Evolutionary conservation across 2,329 filamentous ascomycete genomes (phyloP).

Genomic region (Pestalotiopsis sp.): DNA sequence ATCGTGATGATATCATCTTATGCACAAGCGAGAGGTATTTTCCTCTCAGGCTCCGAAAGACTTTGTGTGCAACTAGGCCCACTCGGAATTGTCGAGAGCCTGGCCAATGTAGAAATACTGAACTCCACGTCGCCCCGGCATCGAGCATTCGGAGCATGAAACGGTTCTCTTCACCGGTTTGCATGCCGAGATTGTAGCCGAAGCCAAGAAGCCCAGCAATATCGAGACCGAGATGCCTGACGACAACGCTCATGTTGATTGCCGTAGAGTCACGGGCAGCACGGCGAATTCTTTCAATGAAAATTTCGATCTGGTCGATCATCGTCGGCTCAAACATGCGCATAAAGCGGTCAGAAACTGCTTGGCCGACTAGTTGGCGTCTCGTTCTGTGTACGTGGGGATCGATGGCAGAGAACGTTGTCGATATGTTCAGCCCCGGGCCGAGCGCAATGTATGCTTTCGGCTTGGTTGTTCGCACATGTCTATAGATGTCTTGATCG

Average conservation of each 20-base stretch:
- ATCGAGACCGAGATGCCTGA: constrained; percentile 18
- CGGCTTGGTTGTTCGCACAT: constrained; percentile 18
- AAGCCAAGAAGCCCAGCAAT: constrained; percentile 19
- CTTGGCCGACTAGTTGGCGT: constrained; percentile 17
- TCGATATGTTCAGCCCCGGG: constrained; percentile 8
- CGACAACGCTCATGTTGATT: constrained; percentile 15
- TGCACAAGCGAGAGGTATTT: constrained; percentile 2
- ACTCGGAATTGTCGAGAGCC: not conserved
- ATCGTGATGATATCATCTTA: constrained; percentile 11
- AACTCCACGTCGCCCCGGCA: constrained; percentile 13
- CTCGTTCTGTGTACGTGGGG: constrained; percentile 16
- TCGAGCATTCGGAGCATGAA: constrained; percentile 16
- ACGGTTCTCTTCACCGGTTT: constrained; percentile 17
- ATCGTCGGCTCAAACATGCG: constrained; percentile 21
- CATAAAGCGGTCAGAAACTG: constrained; percentile 18
- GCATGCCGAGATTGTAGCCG: constrained; percentile 16
- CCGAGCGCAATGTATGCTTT: not conserved
- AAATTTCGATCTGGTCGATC: constrained; percentile 18
- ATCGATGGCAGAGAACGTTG: constrained; percentile 6
- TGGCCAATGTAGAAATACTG: constrained; percentile 16
- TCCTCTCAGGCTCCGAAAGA: constrained; percentile 5
- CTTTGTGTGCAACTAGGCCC: constrained; percentile 1
- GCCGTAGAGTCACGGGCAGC: not conserved
- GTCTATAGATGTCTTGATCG: constrained; percentile 21
- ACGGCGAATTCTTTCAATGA: constrained; percentile 7